phyloP scores from a whole-genome alignment of 768 basidiomycete genomes.

The button mushroom (Agaricus bisporus) region DNA sequence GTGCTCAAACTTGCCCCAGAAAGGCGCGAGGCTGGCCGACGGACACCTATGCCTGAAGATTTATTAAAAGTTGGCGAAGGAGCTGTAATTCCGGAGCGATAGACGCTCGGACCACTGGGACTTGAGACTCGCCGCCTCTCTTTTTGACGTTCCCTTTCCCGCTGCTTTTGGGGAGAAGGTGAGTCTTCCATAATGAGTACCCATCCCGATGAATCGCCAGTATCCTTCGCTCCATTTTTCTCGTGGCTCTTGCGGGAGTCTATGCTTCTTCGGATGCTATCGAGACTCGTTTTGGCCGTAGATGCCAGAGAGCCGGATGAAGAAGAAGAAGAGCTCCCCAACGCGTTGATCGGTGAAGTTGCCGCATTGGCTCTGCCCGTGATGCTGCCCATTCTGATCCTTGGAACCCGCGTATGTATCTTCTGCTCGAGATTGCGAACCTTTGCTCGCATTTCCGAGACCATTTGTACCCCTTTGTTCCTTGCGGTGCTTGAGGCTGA shows the following conservation, averaged over 20 bases:
- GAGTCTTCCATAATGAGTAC: constrained; percentile 88
- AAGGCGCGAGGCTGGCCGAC: constrained; percentile 68
- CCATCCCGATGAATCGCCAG: constrained; percentile 71
- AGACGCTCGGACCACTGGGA: constrained; percentile 50
- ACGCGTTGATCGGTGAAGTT: constrained; percentile 18
- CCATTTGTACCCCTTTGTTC: constrained; percentile 88
- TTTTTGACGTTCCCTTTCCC: constrained; percentile 37
- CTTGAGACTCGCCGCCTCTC: constrained; percentile 54
- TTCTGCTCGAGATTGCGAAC: constrained; percentile 81
- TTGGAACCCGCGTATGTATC: constrained; percentile 82
- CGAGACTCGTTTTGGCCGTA: constrained; percentile 38
- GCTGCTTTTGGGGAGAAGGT: constrained; percentile 58
- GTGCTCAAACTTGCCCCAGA: constrained; percentile 49
- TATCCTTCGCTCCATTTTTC: constrained; percentile 40
- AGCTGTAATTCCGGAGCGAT: constrained; percentile 30
- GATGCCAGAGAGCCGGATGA: constrained; percentile 33
- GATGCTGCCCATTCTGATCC: constrained; percentile 76
- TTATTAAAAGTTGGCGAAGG: constrained; percentile 14
- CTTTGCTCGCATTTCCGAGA: constrained; percentile 84
- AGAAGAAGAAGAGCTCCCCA: constrained; percentile 30
- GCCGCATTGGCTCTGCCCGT: constrained; percentile 36
- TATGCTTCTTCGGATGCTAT: constrained; percentile 34
- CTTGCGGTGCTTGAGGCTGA: constrained; percentile 45
- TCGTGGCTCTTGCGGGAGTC: constrained; percentile 44
- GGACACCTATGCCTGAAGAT: constrained; percentile 36